Evolutionary conservation across 352 stramenopile species (phyloP).

Genomic region (Peronospora tabacina): DNA sequence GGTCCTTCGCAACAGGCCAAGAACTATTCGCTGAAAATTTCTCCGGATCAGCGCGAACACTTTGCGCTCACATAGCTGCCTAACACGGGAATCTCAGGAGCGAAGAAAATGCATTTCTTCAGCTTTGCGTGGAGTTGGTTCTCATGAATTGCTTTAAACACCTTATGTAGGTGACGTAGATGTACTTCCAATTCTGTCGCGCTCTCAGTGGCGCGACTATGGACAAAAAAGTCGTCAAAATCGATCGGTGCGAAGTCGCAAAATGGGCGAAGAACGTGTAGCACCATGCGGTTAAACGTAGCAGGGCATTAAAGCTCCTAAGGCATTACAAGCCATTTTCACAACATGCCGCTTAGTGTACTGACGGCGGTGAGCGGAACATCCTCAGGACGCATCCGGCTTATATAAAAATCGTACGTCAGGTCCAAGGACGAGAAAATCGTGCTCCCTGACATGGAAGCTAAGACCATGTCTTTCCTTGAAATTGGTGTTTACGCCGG

Average conservation of each 20-base stretch:
- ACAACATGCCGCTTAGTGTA: background rate
- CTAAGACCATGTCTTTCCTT: background rate
- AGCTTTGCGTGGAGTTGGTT: background rate
- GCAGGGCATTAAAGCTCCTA: background rate
- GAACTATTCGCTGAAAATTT: no score
- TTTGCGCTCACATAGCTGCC: background rate
- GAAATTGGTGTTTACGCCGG: no score
- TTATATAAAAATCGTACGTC: background rate
- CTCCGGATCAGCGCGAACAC: background rate
- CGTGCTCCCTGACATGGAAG: background rate
- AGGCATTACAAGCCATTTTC: background rate
- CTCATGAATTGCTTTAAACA: background rate
- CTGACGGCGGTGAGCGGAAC: background rate
- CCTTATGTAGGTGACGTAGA: background rate
- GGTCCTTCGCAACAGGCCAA: no score
- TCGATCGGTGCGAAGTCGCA: slow-evolving; percentile 5
- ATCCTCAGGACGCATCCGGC: background rate
- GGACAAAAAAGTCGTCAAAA: slow-evolving; percentile 7
- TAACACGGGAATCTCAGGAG: background rate
- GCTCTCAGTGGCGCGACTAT: background rate
- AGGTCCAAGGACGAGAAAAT: background rate
- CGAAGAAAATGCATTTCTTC: background rate
- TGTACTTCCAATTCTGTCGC: no score
- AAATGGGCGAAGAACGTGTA: background rate
- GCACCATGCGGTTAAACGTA: background rate